phyloP scores from a whole-genome alignment of 768 basidiomycete species.

The Tylopilus rubrobrunneus region DNA sequence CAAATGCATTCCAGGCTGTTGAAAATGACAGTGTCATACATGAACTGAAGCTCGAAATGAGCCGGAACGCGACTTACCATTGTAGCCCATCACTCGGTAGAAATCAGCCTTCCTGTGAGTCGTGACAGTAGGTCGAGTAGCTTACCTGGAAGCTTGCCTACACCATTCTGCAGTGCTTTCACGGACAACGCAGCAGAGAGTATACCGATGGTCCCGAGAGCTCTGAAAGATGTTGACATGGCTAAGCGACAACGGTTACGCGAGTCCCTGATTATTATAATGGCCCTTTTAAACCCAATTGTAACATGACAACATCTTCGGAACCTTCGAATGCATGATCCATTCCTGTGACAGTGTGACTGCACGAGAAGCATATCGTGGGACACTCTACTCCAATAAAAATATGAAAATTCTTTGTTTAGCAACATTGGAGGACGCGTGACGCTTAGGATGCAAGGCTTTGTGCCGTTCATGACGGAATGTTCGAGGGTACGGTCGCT shows the following conservation, averaged over 20 bases:
- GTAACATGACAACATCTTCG: too few relatives aligned
- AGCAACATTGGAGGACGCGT: neutral
- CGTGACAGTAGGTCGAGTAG: neutral
- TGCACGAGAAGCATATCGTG: neutral
- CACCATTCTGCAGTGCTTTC: conserved; percentile 26
- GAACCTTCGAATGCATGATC: conserved; percentile 1
- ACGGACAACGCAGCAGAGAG: conserved; percentile 11
- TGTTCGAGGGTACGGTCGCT: too few relatives aligned
- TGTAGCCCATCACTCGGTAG: conserved; percentile 30
- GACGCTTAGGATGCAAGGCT: neutral
- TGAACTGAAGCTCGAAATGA: neutral
- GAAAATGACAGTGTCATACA: conserved; percentile 1
- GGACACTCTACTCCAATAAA: neutral
- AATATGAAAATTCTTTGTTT: neutral
- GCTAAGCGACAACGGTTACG: neutral
- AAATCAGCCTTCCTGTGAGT: conserved; percentile 3
- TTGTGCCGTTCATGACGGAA: neutral
- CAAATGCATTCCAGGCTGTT: conserved; percentile 65
- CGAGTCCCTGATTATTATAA: neutral
- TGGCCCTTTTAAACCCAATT: neutral
- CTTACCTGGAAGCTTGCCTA: conserved; percentile 31
- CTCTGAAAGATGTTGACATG: conserved; percentile 1
- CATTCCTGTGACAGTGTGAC: conserved; percentile 2
- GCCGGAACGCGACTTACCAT: conserved; percentile 17
- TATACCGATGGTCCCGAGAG: conserved; percentile 9